Conservation (phyloP, 1,139 yeast genomes). For the Suhomyces kunorum region DNA sequence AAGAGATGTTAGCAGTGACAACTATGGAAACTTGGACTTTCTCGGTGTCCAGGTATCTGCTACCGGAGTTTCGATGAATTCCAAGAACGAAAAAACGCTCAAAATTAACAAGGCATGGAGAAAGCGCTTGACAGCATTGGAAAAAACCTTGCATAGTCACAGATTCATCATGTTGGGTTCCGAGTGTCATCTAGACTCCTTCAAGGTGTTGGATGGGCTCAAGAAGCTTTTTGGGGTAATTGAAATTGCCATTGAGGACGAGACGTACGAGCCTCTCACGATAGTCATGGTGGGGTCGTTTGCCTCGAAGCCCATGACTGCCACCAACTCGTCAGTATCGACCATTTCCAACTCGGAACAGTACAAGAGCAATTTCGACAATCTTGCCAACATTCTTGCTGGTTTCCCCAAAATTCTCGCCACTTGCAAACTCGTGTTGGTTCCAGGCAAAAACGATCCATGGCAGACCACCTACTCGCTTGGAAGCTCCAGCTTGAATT, state of each 20-base stretch:
- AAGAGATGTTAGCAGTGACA: conserved; percentile 63
- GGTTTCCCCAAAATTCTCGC: conserved; percentile 35
- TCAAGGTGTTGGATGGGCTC: conserved; percentile 56
- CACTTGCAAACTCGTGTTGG: conserved; percentile 55
- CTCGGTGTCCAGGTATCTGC: conserved; percentile 60
- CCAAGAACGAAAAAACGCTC: conserved; percentile 29
- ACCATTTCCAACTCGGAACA: conserved; percentile 47
- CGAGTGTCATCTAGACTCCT: conserved; percentile 63
- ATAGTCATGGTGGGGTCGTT: conserved; percentile 59
- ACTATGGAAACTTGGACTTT: conserved; percentile 78
- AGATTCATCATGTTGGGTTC: conserved; percentile 72
- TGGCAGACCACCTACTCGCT: conserved; percentile 78
- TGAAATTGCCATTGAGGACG: conserved; percentile 41
- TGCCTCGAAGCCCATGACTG: conserved; percentile 58
- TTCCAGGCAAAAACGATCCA: conserved; percentile 92
- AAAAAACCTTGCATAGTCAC: conserved; percentile 56
- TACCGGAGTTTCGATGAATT: conserved; percentile 19
- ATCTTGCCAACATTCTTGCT: conserved; percentile 57
- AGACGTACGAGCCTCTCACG: conserved; percentile 57
- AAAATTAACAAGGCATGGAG: conserved; percentile 63
- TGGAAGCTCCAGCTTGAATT: conserved; percentile 58
- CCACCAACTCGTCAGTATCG: conserved; percentile 44
- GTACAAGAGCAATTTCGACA: conserved; percentile 75
- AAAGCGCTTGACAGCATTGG: conserved; percentile 55
- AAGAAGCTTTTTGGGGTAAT: conserved; percentile 57